A percentile compares a stretch with the other conserved stretches of the same genome.
Conservation (phyloP, 768 basidiomycete species). For the Tremella yokohamensis region DNA sequence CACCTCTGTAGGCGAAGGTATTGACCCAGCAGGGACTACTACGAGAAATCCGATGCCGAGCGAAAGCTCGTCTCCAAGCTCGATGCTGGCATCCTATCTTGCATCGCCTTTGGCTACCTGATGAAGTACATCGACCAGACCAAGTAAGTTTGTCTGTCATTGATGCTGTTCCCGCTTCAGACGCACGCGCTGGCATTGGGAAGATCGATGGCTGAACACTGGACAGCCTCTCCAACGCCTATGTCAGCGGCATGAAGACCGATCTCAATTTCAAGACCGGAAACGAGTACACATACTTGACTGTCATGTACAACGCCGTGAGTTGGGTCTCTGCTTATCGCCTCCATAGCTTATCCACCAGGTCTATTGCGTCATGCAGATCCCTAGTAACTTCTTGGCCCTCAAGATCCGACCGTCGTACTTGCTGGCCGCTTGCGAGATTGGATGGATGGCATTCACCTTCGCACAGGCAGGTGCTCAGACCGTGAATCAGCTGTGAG, state of each 20-base stretch:
- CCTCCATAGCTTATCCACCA: background rate
- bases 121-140: conserved; percentile 28
- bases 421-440: conserved; percentile 14
- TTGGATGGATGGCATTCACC: conserved; percentile 26
- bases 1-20: too few species aligned
- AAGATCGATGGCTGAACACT: too few species aligned
- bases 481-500: conserved; percentile 17
- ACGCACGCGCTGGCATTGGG: background rate
- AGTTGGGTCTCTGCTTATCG: too few species aligned
- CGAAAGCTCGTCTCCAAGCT: conserved; percentile 24
- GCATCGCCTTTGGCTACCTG: conserved; percentile 19
- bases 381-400: conserved; percentile 18
- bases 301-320: background rate
- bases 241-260: conserved; percentile 13
- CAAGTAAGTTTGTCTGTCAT: conserved; percentile 12
- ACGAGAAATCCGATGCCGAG: conserved; percentile 24
- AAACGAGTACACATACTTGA: conserved; percentile 16
- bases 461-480: conserved; percentile 30
- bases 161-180: background rate
- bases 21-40: conserved; percentile 24
- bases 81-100: conserved; percentile 20
- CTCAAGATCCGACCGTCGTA: conserved; percentile 15
- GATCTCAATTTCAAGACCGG: conserved; percentile 12
- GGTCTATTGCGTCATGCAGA: conserved; percentile 18
- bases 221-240: conserved; percentile 18